phyloP scores from a whole-genome alignment of 2,329 filamentous ascomycete species.

The Venturia asperata region DNA sequence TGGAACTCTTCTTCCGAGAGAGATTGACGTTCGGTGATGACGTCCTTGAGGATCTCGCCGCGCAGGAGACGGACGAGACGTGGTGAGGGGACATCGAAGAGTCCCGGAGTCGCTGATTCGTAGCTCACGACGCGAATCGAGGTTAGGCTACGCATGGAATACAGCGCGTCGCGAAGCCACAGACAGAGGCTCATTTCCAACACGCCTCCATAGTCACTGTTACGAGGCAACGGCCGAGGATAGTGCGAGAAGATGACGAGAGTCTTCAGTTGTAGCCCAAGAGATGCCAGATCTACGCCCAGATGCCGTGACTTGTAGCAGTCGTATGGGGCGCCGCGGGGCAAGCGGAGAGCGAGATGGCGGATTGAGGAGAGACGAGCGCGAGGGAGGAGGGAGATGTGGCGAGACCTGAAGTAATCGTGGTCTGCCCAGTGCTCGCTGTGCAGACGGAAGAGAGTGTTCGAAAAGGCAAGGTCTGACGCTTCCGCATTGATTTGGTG shows the following conservation, averaged over 20 bases:
- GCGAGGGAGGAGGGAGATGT: constrained; percentile 10
- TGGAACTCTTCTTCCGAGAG: constrained; percentile 1
- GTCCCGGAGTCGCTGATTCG: constrained; percentile 10
- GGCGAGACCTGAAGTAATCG: constrained; percentile 8
- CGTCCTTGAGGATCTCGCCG: constrained; percentile 11
- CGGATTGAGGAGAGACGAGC: neutral
- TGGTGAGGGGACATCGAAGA: constrained; percentile 13
- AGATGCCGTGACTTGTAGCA: constrained; percentile 11
- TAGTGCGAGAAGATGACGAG: constrained; percentile 14
- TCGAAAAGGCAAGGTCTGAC: constrained; percentile 19
- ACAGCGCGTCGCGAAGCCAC: constrained; percentile 12
- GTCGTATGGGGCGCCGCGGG: constrained; percentile 14
- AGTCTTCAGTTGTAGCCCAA: constrained; percentile 14
- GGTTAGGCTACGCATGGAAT: constrained; percentile 11
- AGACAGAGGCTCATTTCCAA: constrained; percentile 13
- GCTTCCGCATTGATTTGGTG: constrained; percentile 20
- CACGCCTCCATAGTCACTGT: constrained; percentile 9
- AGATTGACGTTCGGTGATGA: neutral
- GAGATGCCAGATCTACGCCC: neutral
- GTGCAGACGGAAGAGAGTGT: constrained; percentile 19
- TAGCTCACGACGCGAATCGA: constrained; percentile 15
- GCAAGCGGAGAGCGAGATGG: constrained; percentile 10
- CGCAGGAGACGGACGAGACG: constrained; percentile 15
- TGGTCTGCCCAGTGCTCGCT: constrained; percentile 16
- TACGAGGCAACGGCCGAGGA: constrained; percentile 7